These are phyloP conservation scores for Leishmania gerbilli DNA, from an alignment of 208 protist genomes.

Conservation along the genomic window DNA sequence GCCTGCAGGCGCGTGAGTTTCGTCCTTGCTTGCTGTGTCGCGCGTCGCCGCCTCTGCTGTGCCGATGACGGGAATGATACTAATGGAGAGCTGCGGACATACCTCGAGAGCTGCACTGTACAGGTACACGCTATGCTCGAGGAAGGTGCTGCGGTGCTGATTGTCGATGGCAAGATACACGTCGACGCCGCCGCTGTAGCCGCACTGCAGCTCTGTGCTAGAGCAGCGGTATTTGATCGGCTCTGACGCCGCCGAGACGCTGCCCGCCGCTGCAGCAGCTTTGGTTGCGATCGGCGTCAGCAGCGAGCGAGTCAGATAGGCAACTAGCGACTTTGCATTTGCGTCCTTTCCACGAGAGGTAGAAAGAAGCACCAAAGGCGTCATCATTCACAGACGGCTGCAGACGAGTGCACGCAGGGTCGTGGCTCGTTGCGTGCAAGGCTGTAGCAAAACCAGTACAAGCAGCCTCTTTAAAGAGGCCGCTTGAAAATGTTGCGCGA, in stretches of 20 bases:
- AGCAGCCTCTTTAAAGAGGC: not conserved
- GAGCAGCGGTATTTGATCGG: conserved; percentile 15
- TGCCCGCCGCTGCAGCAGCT: not conserved
- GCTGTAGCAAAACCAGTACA: not conserved
- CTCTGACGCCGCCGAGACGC: not conserved
- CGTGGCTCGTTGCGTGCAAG: not conserved
- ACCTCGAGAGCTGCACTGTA: conserved; percentile 59
- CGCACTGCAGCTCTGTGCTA: conserved; percentile 10
- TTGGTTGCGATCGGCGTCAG: conserved; percentile 8
- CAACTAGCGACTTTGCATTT: conserved; percentile 29
- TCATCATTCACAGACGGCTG: not conserved
- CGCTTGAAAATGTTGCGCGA: not conserved
- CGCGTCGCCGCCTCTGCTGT: not conserved
- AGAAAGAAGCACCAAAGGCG: conserved; percentile 23
- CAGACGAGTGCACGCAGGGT: not conserved
- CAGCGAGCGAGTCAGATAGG: conserved; percentile 28
- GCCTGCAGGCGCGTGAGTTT: not conserved
- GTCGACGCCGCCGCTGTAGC: conserved; percentile 27
- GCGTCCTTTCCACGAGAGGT: conserved; percentile 30
- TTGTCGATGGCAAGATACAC: conserved; percentile 62
- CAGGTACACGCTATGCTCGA: conserved; percentile 61
- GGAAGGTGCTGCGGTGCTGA: conserved; percentile 48
- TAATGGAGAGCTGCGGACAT: conserved; percentile 42
- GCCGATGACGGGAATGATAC: conserved; percentile 58
- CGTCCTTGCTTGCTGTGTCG: not conserved